Evolutionary conservation across 2,329 filamentous ascomycete species (phyloP).

Genomic region (Cladosporium sp.): DNA sequence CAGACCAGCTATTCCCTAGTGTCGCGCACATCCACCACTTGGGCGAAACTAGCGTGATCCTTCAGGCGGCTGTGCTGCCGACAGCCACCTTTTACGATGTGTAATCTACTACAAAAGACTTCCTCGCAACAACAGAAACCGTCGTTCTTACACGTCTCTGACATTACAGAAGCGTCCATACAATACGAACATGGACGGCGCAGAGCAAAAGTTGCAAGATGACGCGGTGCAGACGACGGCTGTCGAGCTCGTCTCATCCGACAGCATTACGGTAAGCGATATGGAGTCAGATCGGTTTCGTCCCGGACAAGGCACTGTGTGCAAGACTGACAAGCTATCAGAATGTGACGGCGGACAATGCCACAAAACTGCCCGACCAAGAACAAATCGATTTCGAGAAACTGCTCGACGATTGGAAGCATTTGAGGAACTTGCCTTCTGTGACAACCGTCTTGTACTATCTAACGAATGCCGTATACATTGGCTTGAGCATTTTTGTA

Average conservation of each 20-base stretch:
- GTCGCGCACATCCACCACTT: not conserved
- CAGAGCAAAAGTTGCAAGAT: too few species aligned
- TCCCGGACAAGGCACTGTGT: too few species aligned
- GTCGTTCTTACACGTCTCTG: too few species aligned
- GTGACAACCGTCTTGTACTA: not conserved
- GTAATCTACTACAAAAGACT: not conserved
- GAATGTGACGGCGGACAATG: not conserved
- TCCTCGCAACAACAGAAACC: not conserved
- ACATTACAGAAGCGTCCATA: too few species aligned
- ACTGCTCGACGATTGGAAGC: not conserved
- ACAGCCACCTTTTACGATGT: not conserved
- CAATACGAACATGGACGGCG: too few species aligned
- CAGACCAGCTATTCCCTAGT: not conserved
- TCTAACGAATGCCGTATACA: not conserved
- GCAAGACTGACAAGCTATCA: not conserved
- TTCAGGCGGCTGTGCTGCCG: constrained; percentile 3
- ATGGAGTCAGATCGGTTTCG: too few species aligned
- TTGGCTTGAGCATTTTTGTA: not conserved
- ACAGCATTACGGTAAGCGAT: too few species aligned
- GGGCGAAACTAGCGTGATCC: constrained; percentile 2
- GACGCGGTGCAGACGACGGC: too few species aligned
- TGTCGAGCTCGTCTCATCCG: too few species aligned
- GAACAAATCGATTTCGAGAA: not conserved
- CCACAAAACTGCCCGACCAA: not conserved
- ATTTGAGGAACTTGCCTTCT: constrained; percentile 2